A percentile compares a stretch with the other conserved stretches of the same genome.
Evolutionary conservation across 306 rosid genomes (phyloP).

Genomic region (Cicer cuneatum): DNA sequence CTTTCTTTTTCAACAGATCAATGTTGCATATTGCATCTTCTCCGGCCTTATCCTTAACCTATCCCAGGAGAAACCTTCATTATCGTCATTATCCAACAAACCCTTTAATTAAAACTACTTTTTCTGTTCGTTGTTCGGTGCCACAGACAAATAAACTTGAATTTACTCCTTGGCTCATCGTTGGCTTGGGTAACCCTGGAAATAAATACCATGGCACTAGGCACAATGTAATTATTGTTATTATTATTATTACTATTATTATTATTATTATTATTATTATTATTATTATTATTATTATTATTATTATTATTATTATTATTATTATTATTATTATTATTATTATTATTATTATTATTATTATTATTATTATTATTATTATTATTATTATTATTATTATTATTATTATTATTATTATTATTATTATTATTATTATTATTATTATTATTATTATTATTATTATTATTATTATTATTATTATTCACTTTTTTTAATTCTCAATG

Average conservation of each 20-base stretch:
- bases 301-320: not conserved
- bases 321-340: not conserved
- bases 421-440: not conserved
- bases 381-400: not conserved
- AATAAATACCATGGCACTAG: conserved; percentile 87
- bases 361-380: not conserved
- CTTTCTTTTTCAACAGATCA: conserved; percentile 52
- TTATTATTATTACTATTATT: not conserved
- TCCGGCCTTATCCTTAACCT: conserved; percentile 52
- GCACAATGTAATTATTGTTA: conserved; percentile 69
- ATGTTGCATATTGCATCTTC: conserved; percentile 66
- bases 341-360: not conserved
- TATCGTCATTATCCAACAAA: conserved; percentile 39
- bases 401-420: not conserved
- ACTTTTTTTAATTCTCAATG: not conserved
- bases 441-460: not conserved
- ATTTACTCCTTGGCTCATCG: conserved; percentile 96
- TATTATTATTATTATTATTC: not conserved
- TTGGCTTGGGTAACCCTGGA: conserved; percentile 97
- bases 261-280: not conserved
- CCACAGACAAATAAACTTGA: conserved; percentile 61
- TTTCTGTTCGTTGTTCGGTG: conserved; percentile 62
- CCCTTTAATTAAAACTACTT: conserved; percentile 45
- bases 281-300: not conserved
- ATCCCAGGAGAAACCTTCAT: conserved; percentile 47